Base-by-base conservation (phyloP, 495 filamentous ascomycete species). In the Tirmania nivea region DNA sequence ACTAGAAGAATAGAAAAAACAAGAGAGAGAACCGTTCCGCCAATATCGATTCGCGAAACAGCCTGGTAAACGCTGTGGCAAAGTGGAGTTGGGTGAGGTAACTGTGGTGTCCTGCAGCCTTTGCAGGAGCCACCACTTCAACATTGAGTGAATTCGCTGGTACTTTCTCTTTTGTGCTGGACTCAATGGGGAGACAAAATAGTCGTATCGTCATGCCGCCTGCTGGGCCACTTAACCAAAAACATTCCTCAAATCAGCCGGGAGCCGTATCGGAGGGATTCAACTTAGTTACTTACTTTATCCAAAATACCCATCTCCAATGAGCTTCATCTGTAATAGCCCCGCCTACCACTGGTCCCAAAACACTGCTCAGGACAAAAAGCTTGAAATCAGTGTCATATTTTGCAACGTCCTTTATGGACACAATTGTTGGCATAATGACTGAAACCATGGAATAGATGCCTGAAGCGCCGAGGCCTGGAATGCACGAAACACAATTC, bases 401-500 rank as follows among this genome's bases (percentile, higher is more conserved):
- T 7, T 58, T 68, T 4, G 66, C 68, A 51, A 71, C 66, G 57
- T 72, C 66, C 8, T 66, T 58, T 35, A 60, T 64, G 1, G 76
- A 69, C 1, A 73, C 68, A 35, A 78, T 62, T 31, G 71, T 66
- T 1, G 71, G 68, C 12, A 67, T 55, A 49, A 76, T 69, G 11
- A 75, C 63, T 1, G 69, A 67, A 34, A 67, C 60, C n/a, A 79
- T 55, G 1, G 73, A 66, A 55, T 73, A 78, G 12, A 74, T 69
- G 10, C 77, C 77, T 0, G 70, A 69, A 9, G 65, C 75, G 0
- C 75, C 74, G 10, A 78, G 64, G 7, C 75, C 74, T 79, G 75
- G 17, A 78, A 67, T 0, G 72, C 67, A 10, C 75, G 70, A 47
- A 70, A 70, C 8, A 76, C 60, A 36, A 79, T 76, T 0, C 74